phyloP scores from a whole-genome alignment of 225 moss, liverwort and hornwort genomes.

The Polytrichum formosum region DNA sequence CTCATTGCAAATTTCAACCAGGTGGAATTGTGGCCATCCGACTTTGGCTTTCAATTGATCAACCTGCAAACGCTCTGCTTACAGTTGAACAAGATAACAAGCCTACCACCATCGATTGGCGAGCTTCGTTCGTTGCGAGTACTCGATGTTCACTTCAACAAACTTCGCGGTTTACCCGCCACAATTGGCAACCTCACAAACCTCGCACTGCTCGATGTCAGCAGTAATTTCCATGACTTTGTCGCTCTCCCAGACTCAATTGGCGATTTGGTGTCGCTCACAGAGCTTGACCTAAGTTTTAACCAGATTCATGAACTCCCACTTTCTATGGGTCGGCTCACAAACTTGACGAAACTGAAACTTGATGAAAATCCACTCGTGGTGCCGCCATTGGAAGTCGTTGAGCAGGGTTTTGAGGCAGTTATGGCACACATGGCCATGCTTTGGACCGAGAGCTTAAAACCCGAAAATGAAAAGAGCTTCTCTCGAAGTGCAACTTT shows the following conservation, averaged over 20 bases:
- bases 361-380: constrained; percentile 78
- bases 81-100: constrained; percentile 76
- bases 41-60: constrained; percentile 57
- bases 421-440: constrained; percentile 66
- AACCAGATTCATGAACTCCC: constrained; percentile 93
- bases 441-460: constrained; percentile 62
- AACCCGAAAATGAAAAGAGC: constrained; percentile 44
- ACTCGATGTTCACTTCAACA: constrained; percentile 90
- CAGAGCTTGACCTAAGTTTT: constrained; percentile 74
- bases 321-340: constrained; percentile 76
- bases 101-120: constrained; percentile 82
- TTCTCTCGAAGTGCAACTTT: constrained; percentile 34
- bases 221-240: constrained; percentile 93
- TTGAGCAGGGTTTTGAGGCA: constrained; percentile 57
- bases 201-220: constrained; percentile 73
- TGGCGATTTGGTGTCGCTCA: constrained; percentile 72
- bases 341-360: constrained; percentile 67
- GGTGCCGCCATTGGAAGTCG: constrained; percentile 73
- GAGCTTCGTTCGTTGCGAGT: constrained; percentile 78
- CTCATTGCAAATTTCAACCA: constrained; percentile 88
- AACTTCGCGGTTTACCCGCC: constrained; percentile 68
- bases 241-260: constrained; percentile 64
- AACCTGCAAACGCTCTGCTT: constrained; percentile 80
- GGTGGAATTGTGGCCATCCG: constrained; percentile 62
- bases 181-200: constrained; percentile 68